Evolutionary conservation across 768 basidiomycete genomes (phyloP).

Genomic region (Auriscalpium microsporum): DNA sequence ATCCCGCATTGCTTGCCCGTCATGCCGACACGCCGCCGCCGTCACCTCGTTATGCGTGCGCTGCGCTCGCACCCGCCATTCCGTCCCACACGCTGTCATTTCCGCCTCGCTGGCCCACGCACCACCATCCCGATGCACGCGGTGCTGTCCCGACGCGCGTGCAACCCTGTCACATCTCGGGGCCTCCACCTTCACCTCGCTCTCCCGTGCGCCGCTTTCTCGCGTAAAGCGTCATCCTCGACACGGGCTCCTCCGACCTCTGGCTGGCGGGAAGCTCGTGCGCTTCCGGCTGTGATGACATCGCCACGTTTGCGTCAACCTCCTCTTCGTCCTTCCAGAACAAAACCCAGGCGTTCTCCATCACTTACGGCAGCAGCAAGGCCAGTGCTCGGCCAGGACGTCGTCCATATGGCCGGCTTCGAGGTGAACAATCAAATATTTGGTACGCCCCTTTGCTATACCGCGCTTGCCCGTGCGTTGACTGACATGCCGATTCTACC

Average conservation of each 20-base stretch:
- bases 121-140: too few relatives aligned
- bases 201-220: too few relatives aligned
- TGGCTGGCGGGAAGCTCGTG: constrained; percentile 68
- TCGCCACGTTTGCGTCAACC: constrained; percentile 40
- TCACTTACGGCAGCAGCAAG: constrained; percentile 76
- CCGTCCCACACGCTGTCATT: too few relatives aligned
- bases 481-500: not conserved
- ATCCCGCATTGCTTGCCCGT: too few relatives aligned
- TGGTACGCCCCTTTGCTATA: constrained; percentile 32
- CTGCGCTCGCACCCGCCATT: too few relatives aligned
- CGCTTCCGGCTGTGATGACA: constrained; percentile 33
- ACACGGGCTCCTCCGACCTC: constrained; percentile 86
- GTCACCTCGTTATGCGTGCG: too few relatives aligned
- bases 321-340: constrained; percentile 57
- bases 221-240: constrained; percentile 78
- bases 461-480: too few relatives aligned
- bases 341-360: constrained; percentile 45
- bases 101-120: too few relatives aligned
- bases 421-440: constrained; percentile 71
- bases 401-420: constrained; percentile 86
- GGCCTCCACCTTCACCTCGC: too few relatives aligned
- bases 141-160: too few relatives aligned
- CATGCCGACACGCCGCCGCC: too few relatives aligned
- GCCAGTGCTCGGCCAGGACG: constrained; percentile 63
- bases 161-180: too few relatives aligned